Percentiles rank a stretch among this genome's conserved stretches.
These are phyloP conservation scores for Fomes fomentarius DNA, from an alignment of 1,284 basidiomycete genomes.

Conservation along the genomic window DNA sequence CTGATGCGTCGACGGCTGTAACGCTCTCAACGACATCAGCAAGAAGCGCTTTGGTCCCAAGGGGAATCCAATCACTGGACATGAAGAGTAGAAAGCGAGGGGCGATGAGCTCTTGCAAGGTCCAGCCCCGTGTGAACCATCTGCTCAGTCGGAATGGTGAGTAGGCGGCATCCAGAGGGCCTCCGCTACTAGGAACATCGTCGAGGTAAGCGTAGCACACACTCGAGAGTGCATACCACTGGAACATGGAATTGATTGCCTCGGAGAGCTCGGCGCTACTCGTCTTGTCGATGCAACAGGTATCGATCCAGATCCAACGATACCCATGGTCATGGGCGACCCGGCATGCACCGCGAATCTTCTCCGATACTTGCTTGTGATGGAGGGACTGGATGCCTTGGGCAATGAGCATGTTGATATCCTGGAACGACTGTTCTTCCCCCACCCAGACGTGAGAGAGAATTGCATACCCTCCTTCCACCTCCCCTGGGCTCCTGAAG, in stretches of 20 bases:
- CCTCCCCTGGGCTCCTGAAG: too few species aligned
- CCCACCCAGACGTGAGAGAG: conserved; percentile 6
- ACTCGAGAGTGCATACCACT: background rate
- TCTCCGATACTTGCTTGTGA: conserved; percentile 35
- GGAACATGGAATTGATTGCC: background rate
- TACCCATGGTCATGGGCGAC: background rate
- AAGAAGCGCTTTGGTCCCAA: conserved; percentile 1
- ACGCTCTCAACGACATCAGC: background rate
- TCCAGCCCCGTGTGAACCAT: conserved; percentile 1
- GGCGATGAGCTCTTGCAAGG: conserved; percentile 8
- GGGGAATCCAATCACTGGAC: background rate
- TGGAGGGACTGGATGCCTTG: background rate
- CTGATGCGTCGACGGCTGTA: background rate
- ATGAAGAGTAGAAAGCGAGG: conserved; percentile 2
- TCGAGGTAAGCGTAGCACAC: background rate
- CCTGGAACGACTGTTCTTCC: too few species aligned
- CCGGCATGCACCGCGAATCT: background rate
- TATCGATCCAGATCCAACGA: background rate
- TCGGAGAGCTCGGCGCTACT: background rate
- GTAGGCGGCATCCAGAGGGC: background rate
- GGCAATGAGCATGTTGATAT: too few species aligned
- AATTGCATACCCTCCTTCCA: too few species aligned
- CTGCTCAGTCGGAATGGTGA: background rate
- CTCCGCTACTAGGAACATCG: too few species aligned
- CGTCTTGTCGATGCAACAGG: background rate